Evolutionary conservation across 768 basidiomycete species (phyloP), one percentile per base, ranked within the genome.

Genomic region (Phlegmacium glaucopus): DNA sequence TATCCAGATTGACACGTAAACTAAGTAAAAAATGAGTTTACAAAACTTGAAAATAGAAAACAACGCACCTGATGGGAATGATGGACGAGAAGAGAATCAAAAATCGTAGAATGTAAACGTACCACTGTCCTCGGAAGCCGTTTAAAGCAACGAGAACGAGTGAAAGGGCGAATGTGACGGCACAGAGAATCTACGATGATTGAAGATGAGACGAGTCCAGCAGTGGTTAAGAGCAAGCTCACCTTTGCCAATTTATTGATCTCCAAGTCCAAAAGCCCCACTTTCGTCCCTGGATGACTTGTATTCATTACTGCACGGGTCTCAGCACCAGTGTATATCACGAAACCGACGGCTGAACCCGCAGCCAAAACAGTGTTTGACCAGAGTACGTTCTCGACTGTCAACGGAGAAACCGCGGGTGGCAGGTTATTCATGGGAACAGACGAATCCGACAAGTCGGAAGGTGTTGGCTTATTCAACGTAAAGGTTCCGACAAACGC

Each of bases 221-320:
- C 22, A 22, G 5, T 22, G 22, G 5, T 22, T 22, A 22, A 22
- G 5, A 28, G 36, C 4, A 36, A n/a, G 82, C 84, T 67, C 79
- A 92, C 94, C 80, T 99, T 99, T 4, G 96, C 93, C 32, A 99
- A 78, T 39, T 83, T 81, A 62, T 98, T 98, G 54, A 99, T 94
- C 66, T 99, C 96, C 41, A 92, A 59, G 67, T 99, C 96, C 46
- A 98, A 64, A 39, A 94, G 61, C 3, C 96, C 96, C 39, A 90
- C 80, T 65, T 99, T 99, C 1, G 94, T 98, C 55, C 85, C 87
- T 0, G 96, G 94, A 67, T 95, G 93, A 56, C 90, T 94, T 4
- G 96, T 99, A 56, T 99, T 99, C 92, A 99, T 93, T 17, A 97
- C 95, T 1, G 96, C 96, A 46, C 96, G 76, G 6, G 95, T 98